Conservation (phyloP, 2,329 filamentous ascomycete species). For the Magnaporthiopsis rhizophila region DNA sequence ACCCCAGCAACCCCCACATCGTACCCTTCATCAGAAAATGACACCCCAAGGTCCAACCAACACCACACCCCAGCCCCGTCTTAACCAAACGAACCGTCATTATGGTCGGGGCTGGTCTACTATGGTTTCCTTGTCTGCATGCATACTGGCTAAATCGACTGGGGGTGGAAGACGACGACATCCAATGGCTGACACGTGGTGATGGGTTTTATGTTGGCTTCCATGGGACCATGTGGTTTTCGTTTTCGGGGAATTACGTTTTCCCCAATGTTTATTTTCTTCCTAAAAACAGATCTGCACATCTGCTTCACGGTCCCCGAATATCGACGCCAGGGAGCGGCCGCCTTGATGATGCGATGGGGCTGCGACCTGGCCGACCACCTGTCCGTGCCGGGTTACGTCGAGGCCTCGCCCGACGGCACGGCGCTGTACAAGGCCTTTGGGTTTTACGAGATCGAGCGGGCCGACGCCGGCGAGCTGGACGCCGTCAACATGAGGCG, state of each 20-base stretch:
- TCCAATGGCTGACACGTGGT: background rate
- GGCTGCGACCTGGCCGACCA: constrained; percentile 27
- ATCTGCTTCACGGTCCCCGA: constrained; percentile 29
- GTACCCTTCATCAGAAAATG: too few species aligned
- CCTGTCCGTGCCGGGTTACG: constrained; percentile 25
- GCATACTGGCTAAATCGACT: too few species aligned
- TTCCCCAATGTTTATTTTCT: too few species aligned
- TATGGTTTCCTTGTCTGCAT: too few species aligned
- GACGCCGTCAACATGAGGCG: constrained; percentile 9
- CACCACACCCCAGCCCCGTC: too few species aligned
- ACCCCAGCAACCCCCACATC: too few species aligned
- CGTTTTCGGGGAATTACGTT: background rate
- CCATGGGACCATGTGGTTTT: background rate
- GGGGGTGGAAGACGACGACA: too few species aligned
- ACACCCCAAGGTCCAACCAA: too few species aligned
- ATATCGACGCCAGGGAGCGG: constrained; percentile 28
- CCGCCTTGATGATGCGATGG: constrained; percentile 25
- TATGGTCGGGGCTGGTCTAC: too few species aligned
- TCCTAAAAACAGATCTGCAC: constrained; percentile 21
- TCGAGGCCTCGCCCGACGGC: constrained; percentile 27
- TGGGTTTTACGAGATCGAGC: constrained; percentile 25
- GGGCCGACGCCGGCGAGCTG: background rate
- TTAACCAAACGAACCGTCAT: too few species aligned
- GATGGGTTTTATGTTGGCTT: too few species aligned
- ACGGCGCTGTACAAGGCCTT: constrained; percentile 25